Conservation (phyloP, 169 alveolate genomes). For the Plasmodium gaboni region DNA sequence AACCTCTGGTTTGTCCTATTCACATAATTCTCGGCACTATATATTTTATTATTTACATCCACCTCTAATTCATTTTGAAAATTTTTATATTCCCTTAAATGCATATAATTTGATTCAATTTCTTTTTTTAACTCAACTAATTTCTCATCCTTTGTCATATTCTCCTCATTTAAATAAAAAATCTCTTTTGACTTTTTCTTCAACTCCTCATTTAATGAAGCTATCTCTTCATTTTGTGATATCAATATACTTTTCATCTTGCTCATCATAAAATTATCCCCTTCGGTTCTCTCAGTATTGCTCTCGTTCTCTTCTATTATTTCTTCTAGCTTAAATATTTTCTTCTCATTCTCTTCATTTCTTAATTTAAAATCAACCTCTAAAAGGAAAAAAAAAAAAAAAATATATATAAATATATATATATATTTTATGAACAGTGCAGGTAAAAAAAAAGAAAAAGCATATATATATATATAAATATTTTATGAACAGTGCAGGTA, state of each 20-base stretch:
- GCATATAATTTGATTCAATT: constrained; percentile 36
- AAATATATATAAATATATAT: neutral
- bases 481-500: neutral
- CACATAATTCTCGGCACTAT: constrained; percentile 33
- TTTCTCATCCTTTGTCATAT: constrained; percentile 51
- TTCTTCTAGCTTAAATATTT: constrained; percentile 4
- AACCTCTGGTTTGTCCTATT: constrained; percentile 38
- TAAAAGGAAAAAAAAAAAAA: constrained; percentile 2
- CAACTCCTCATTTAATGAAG: constrained; percentile 37
- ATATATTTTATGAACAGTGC: neutral
- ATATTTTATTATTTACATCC: constrained; percentile 43
- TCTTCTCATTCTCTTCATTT: constrained; percentile 28
- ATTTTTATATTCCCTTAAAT: constrained; percentile 32
- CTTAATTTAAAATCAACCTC: constrained; percentile 37
- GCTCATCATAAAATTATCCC: constrained; percentile 16
- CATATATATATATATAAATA: constrained; percentile 6
- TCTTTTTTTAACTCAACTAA: constrained; percentile 59
- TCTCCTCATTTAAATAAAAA: constrained; percentile 48
- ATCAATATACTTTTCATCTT: constrained; percentile 54
- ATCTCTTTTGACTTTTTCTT: constrained; percentile 47
- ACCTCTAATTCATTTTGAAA: constrained; percentile 35
- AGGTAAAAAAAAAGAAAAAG: neutral
- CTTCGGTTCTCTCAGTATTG: constrained; percentile 9
- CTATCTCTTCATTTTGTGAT: constrained; percentile 66
- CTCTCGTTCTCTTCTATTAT: constrained; percentile 4